These are phyloP conservation scores for Colletotrichum horii DNA, from an alignment of 2,329 filamentous ascomycete species.

Conservation along the genomic window DNA sequence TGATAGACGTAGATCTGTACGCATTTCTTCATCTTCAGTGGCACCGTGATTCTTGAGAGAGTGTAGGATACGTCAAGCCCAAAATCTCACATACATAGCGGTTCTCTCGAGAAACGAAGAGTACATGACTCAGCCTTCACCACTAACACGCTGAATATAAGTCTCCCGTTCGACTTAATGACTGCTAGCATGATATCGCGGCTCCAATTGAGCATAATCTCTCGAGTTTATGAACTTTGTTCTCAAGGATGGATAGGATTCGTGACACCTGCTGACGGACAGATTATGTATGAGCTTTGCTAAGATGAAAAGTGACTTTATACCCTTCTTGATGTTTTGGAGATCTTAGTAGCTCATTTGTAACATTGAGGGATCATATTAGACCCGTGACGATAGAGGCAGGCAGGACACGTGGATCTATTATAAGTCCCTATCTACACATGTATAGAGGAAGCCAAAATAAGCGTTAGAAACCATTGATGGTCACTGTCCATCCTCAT, in stretches of 20 bases:
- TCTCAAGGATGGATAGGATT: background rate
- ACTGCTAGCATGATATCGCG: rapidly evolving
- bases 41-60: background rate
- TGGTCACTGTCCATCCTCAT: background rate
- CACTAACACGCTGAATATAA: background rate
- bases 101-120: background rate
- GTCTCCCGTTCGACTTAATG: background rate
- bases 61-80: background rate
- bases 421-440: background rate
- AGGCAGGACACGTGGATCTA: background rate
- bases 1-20: background rate
- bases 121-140: background rate
- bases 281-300: background rate
- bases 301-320: rapidly evolving
- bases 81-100: background rate
- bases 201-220: background rate
- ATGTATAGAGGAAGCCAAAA: background rate
- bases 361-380: background rate
- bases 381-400: background rate
- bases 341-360: background rate
- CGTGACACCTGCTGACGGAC: background rate
- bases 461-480: background rate
- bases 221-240: background rate
- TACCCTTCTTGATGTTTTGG: background rate
- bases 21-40: background rate